phyloP scores from a whole-genome alignment of 306 rosid genomes.

The Cucurbita argyrosperma region DNA sequence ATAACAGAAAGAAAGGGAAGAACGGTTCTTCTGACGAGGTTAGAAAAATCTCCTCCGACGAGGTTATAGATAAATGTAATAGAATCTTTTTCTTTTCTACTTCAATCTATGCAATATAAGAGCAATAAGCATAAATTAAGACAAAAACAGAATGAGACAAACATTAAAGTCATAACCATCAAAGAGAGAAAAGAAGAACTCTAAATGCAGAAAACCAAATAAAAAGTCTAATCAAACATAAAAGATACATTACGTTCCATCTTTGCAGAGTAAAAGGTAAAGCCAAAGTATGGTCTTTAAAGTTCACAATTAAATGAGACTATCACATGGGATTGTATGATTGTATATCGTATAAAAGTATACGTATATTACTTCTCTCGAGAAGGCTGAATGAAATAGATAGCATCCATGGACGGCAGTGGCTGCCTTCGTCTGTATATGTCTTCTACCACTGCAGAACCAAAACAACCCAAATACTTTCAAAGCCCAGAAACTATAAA shows the following conservation, averaged over 20 bases:
- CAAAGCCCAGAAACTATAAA: neutral
- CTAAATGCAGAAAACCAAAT: neutral
- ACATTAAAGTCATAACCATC: neutral
- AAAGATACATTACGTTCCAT: neutral
- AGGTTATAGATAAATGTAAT: neutral
- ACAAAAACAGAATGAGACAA: neutral
- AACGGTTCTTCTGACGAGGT: neutral
- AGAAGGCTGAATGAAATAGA: slow-evolving; percentile 89
- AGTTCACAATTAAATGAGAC: neutral
- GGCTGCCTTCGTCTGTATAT: slow-evolving; percentile 93
- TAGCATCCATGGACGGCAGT: slow-evolving; percentile 84
- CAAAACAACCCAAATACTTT: slow-evolving; percentile 12
- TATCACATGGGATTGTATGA: neutral
- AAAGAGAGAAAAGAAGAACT: neutral
- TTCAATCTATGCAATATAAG: neutral
- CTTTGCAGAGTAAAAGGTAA: neutral
- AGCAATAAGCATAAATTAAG: neutral
- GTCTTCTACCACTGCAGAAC: slow-evolving; percentile 85
- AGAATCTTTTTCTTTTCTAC: neutral
- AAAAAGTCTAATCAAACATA: neutral
- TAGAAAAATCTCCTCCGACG: neutral
- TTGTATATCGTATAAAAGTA: neutral
- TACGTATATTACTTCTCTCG: slow-evolving; percentile 55
- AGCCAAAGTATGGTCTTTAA: neutral
- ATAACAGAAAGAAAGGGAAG: neutral